phyloP scores from a whole-genome alignment of 140 eudicot genomes.

The Oenanthe javanica region DNA sequence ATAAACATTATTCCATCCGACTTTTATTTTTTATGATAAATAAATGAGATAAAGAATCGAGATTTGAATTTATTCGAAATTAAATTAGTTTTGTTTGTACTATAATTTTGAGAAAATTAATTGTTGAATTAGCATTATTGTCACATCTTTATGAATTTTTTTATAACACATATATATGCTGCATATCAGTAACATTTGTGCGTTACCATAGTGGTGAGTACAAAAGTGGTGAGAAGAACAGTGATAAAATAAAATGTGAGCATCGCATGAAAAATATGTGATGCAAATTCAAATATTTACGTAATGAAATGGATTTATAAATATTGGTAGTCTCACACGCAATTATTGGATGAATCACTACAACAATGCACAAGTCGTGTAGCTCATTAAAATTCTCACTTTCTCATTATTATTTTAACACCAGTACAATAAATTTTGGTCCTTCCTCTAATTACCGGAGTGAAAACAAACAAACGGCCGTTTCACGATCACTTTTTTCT shows the following conservation, averaged over 20 bases:
- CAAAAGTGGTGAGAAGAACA: background rate
- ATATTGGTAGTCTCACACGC: background rate
- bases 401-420: background rate
- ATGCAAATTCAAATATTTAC: background rate
- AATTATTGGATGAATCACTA: background rate
- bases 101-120: no score
- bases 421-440: background rate
- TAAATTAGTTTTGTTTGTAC: no score
- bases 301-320: background rate
- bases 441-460: background rate
- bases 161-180: no score
- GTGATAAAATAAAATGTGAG: background rate
- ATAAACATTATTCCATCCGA: background rate
- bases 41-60: no score
- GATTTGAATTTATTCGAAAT: no score
- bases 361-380: background rate
- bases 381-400: background rate
- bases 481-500: background rate
- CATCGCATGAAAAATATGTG: background rate
- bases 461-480: background rate
- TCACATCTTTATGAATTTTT: no score
- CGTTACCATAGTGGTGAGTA: background rate
- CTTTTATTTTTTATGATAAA: no score
- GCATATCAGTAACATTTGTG: no score
- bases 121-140: no score